Base-by-base conservation (phyloP, 306 rosid species). In the Morella rubra region DNA sequence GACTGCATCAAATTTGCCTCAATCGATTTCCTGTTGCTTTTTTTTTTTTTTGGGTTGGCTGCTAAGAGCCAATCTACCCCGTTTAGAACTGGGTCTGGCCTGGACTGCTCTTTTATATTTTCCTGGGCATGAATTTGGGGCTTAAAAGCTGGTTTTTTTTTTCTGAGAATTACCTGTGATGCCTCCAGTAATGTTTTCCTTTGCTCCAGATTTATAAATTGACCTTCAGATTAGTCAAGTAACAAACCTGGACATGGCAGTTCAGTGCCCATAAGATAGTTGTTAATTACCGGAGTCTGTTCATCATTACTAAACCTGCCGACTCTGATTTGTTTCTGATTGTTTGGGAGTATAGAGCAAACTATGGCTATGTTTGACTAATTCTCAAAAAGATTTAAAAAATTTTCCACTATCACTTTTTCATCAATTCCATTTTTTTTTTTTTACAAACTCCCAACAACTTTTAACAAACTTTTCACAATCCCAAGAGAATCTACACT, bases 301-400 rank as follows among this genome's bases (percentile, higher is more conserved):
- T 76, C 66, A 75, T 66, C 52, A 76, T 79, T 60, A 58, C 52
- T 77, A 61, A 16, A 65, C 76, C 71, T 61, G 52, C 75, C 27
- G 50, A 58, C 37, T 55, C 45, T 40, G 64, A 22, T 66, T 66
- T 45, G 45, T 61, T 62, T 14, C 20, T 69, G 67, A 45, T 60
- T 14, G 49, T 24, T 14, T 50, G 44, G 46, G 32, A 62, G 58
- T 72, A 19, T 79, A 24, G 50, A 5, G 60, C 46, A 70, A 70
- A 22, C 44, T 70, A n/a, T n/a, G n/a, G n/a, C n/a, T n/a, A n/a
- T n/a, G n/a, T n/a, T n/a, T n/a, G n/a, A n/a, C n/a, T n/a, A n/a
- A n/a, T n/a, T n/a, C n/a, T n/a, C n/a, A n/a, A n/a, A n/a, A n/a
- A n/a, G n/a, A n/a, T n/a, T n/a, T n/a, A n/a, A n/a, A n/a, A n/a